A percentile compares a stretch with the other conserved stretches of the same genome.
These are phyloP conservation scores for Calonectria montana DNA, from an alignment of 2,329 filamentous ascomycete genomes.

Conservation along the genomic window DNA sequence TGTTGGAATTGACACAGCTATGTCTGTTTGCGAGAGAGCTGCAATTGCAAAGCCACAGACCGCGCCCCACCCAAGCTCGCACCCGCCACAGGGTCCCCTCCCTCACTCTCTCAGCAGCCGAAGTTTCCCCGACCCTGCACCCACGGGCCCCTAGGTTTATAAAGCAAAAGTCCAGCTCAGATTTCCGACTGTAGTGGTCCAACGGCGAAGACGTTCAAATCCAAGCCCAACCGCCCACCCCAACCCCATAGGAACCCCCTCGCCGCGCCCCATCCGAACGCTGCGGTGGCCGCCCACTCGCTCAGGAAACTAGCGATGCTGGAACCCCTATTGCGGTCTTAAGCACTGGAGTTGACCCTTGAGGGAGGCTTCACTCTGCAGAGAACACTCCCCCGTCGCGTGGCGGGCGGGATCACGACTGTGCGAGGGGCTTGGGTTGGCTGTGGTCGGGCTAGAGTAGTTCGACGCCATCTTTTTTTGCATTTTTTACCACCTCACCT, in stretches of 20 bases:
- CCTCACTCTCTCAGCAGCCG: background rate
- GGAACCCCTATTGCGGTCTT: conserved; percentile 60
- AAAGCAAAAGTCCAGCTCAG: background rate
- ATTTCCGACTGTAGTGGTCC: conserved; percentile 71
- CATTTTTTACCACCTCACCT: conserved; percentile 25
- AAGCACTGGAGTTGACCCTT: conserved; percentile 77
- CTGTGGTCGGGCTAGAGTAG: conserved; percentile 64
- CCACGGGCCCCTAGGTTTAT: conserved; percentile 38
- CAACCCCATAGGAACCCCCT: conserved; percentile 67
- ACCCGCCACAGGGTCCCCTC: background rate
- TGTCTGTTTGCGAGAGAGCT: background rate
- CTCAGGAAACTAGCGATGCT: conserved; percentile 75
- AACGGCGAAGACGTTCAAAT: conserved; percentile 68
- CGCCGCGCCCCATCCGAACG: conserved; percentile 76
- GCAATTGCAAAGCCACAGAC: background rate
- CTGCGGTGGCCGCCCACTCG: conserved; percentile 74
- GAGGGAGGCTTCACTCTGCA: conserved; percentile 80
- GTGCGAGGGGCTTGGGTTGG: conserved; percentile 68
- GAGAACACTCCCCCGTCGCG: conserved; percentile 76
- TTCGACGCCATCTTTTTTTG: conserved; percentile 58
- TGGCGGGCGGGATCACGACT: conserved; percentile 77
- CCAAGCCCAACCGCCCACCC: conserved; percentile 58
- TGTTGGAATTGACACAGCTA: background rate
- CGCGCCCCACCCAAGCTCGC: background rate
- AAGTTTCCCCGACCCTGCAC: background rate